Evolutionary conservation across 441 rosid genomes (phyloP), one percentile per base, ranked within the genome.

Genomic region (Hura crepitans): DNA sequence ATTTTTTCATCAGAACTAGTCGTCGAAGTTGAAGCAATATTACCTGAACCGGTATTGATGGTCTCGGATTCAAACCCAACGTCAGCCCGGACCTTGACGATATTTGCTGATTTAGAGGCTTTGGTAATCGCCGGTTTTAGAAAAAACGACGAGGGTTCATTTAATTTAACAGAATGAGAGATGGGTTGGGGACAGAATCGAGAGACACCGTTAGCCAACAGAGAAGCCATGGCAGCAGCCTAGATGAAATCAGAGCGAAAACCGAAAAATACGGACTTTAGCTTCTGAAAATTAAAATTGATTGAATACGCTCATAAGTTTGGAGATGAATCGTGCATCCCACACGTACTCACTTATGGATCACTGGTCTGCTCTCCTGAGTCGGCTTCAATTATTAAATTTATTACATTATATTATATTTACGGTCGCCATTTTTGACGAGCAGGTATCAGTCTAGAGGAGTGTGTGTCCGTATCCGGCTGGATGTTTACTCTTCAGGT

Each of bases 1-100:
- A 94, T 86, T 70, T 89, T 87, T 33, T 85, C 92, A 47, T 85
- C 88, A 23, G 85, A 87, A 49, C 70, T 77, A 25, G 76, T 27
- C 12, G 69, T 61, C 51, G 79, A 50, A 3, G 78, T 62, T 39
- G 84, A 37, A 50, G 69, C 35, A 0, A 79, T 62, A 9, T 75
- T 87, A 90, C 92, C 93, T 83, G 84, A 68, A 47, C 83, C 84
- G 7, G 85, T 68, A 68, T 50, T 77, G 46, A 79, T 28, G 70
- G 85, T 79, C 63, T 70, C 80, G 22, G 87, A 69, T 23, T 70
- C 62, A 20, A 65, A 74, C 18, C 73, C 66, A 23, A 59, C 76
- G 54, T 75, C 79, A 12, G 81, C 81, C 25, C 79, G 78, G 60
- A 74, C 47, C 60, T 56, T 71, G 65, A 74, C 33, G 17, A 39